These are phyloP conservation scores for Petunia axillaris DNA, from an alignment of 257 asterid species.

Conservation along the genomic window DNA sequence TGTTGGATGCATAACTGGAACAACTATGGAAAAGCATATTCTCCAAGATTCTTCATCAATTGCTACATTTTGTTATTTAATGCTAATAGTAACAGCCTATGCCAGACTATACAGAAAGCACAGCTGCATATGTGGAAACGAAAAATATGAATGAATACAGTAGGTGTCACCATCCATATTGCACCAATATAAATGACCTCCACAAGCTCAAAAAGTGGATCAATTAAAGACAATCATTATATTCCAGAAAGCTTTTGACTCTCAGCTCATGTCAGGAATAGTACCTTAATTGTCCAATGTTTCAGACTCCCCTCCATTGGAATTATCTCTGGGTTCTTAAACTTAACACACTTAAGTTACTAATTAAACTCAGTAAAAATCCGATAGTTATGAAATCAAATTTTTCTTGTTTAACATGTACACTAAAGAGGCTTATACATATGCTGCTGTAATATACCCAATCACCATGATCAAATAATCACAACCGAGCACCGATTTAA, in stretches of 20 bases:
- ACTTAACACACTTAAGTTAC: background rate
- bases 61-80: background rate
- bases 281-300: conserved; percentile 1
- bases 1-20: background rate
- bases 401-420: background rate
- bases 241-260: conserved; percentile 20
- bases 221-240: conserved; percentile 31
- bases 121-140: background rate
- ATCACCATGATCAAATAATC: background rate
- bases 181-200: conserved; percentile 28
- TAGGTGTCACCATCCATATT: conserved; percentile 19
- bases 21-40: background rate
- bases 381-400: background rate
- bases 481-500: background rate
- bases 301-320: background rate
- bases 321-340: no score
- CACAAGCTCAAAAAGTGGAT: conserved; percentile 28
- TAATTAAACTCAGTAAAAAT: background rate
- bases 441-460: background rate
- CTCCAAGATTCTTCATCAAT: background rate
- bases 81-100: conserved; percentile 15
- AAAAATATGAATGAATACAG: background rate
- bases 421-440: background rate
- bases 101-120: background rate
- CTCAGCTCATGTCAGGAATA: conserved; percentile 32